These are phyloP conservation scores for Acanthamoeba triangularis DNA, from an alignment of 208 protist genomes.

Conservation along the genomic window DNA sequence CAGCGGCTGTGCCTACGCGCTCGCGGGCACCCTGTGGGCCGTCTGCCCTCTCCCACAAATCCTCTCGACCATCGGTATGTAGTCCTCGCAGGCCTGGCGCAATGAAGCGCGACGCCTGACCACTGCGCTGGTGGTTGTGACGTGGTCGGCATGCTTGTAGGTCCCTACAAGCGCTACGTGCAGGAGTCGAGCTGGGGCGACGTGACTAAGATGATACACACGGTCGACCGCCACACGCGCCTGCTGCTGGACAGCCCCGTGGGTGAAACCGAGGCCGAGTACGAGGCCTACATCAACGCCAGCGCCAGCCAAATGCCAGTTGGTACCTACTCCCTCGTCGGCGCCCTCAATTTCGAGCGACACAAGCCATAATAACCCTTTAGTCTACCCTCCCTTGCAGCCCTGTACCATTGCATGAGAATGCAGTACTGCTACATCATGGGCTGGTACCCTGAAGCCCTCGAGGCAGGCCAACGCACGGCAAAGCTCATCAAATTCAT, in stretches of 20 bases:
- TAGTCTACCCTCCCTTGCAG: not conserved
- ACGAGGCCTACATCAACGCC: not conserved
- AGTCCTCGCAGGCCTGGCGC: too few relatives aligned
- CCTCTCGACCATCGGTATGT: not conserved
- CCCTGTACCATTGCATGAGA: not conserved
- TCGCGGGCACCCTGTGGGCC: not conserved
- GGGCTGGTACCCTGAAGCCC: conserved; percentile 28
- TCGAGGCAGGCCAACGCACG: not conserved
- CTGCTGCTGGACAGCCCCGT: conserved; percentile 33
- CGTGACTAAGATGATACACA: not conserved
- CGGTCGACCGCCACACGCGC: not conserved
- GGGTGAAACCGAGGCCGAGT: not conserved
- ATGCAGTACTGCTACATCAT: conserved; percentile 74
- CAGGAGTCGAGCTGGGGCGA: not conserved
- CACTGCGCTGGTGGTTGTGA: not conserved
- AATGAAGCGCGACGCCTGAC: not conserved
- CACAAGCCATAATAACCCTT: not conserved
- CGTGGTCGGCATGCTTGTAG: not conserved
- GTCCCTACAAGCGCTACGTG: not conserved
- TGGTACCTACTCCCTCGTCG: not conserved
- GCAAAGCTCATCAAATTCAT: not conserved
- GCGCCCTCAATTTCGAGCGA: not conserved
- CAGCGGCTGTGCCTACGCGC: not conserved
- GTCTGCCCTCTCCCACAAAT: not conserved
- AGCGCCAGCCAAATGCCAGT: not conserved